Percentiles rank a stretch among this genome's conserved stretches.
phyloP scores from a whole-genome alignment of 768 basidiomycete genomes.

The Mycena maculata region DNA sequence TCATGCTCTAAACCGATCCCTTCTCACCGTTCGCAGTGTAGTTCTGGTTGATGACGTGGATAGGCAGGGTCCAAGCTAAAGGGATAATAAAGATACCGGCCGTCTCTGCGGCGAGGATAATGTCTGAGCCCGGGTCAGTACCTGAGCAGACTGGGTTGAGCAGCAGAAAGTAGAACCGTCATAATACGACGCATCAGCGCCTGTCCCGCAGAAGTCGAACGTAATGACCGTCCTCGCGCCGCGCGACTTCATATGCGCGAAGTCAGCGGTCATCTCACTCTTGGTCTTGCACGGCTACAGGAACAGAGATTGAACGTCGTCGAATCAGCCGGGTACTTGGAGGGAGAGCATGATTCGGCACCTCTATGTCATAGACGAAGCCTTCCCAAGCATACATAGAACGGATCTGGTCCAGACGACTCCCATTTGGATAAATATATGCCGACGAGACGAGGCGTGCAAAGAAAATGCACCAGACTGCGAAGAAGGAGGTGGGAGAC shows the following conservation, averaged over 20 bases:
- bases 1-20: background rate
- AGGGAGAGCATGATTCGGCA: slow-evolving; percentile 1
- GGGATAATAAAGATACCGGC: slow-evolving; percentile 30
- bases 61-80: slow-evolving; percentile 31
- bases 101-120: slow-evolving; percentile 27
- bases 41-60: slow-evolving; percentile 30
- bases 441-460: slow-evolving; percentile 13
- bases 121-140: slow-evolving; percentile 18
- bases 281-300: slow-evolving; percentile 27
- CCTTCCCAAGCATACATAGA: slow-evolving; percentile 35
- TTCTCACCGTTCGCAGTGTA: slow-evolving; percentile 27
- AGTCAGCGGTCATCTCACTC: slow-evolving; percentile 29
- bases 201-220: slow-evolving; percentile 32
- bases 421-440: slow-evolving; percentile 20
- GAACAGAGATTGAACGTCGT: slow-evolving; percentile 16
- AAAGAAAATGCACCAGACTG: slow-evolving; percentile 21
- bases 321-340: slow-evolving; percentile 16
- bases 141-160: slow-evolving; percentile 2
- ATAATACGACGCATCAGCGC: slow-evolving; percentile 30
- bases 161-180: slow-evolving; percentile 29
- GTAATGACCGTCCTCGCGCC: slow-evolving; percentile 33
- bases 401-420: slow-evolving; percentile 26
- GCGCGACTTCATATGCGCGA: slow-evolving; percentile 26
- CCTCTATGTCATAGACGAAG: slow-evolving; percentile 33
- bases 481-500: slow-evolving; percentile 20